Evolutionary conservation across 2,329 filamentous ascomycete species (phyloP).

Genomic region (Didymosphaeria variabile): DNA sequence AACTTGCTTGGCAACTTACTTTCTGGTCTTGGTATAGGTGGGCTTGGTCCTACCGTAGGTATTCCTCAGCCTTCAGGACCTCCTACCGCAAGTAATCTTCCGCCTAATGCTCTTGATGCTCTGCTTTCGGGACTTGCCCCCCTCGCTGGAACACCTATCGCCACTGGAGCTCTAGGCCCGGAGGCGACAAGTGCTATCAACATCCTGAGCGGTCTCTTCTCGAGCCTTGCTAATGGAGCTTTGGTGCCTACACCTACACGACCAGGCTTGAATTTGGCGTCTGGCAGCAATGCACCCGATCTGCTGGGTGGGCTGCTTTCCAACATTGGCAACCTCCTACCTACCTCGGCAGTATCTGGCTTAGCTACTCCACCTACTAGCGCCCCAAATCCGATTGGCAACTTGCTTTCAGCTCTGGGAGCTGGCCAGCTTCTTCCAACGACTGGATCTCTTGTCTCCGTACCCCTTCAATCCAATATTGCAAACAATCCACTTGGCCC

Average conservation of each 20-base stretch:
- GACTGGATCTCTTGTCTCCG: neutral
- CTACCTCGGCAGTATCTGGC: neutral
- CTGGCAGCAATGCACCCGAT: neutral
- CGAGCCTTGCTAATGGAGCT: neutral
- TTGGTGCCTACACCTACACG: neutral
- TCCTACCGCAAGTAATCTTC: neutral
- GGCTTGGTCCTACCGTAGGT: neutral
- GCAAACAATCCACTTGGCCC: neutral
- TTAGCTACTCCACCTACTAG: neutral
- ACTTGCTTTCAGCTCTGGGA: conserved; percentile 2
- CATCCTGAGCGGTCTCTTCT: neutral
- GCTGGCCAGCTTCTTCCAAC: neutral
- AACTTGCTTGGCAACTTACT: neutral
- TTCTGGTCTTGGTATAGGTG: neutral
- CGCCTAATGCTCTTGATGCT: neutral
- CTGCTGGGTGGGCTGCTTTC: conserved; percentile 1
- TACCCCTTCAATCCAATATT: neutral
- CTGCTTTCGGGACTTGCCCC: neutral
- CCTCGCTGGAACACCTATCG: neutral
- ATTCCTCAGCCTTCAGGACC: neutral
- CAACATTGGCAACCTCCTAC: neutral
- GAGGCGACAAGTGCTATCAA: neutral
- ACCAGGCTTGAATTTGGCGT: neutral
- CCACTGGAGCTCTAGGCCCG: neutral
- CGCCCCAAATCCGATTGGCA: neutral